Percentiles rank a stretch among this genome's conserved stretches.
Evolutionary conservation across 164 flowering plant genomes (phyloP).

Genomic region (Dillenia suffruticosa): DNA sequence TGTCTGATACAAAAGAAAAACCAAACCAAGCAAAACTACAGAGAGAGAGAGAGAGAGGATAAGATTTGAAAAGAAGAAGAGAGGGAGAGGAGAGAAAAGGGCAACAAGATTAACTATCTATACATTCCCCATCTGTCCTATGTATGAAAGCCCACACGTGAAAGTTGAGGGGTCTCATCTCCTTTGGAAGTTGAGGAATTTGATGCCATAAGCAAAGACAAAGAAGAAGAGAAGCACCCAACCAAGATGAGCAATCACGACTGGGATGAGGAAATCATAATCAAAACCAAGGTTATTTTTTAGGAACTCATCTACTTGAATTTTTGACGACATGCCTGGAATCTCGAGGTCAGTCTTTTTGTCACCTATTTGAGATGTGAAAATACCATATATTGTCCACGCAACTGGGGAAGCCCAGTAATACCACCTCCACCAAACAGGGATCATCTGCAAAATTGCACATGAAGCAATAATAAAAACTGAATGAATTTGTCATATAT

Average conservation of each 20-base stretch:
- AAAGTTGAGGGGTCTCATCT: constrained; percentile 2
- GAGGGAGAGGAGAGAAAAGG: too few relatives aligned
- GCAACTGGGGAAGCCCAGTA: constrained; percentile 49
- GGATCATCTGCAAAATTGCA: constrained; percentile 25
- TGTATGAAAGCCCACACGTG: too few relatives aligned
- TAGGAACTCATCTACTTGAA: constrained; percentile 9
- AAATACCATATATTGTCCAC: constrained; percentile 48
- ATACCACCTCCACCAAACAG: constrained; percentile 60
- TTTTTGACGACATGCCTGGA: too few relatives aligned
- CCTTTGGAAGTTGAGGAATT: constrained; percentile 21
- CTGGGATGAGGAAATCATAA: constrained; percentile 13
- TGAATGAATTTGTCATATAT: too few relatives aligned
- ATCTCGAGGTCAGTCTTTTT: not conserved
- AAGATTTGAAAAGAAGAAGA: too few relatives aligned
- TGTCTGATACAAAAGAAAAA: too few relatives aligned
- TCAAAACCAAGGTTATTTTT: constrained; percentile 18
- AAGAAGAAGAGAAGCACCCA: constrained; percentile 21
- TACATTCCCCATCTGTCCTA: too few relatives aligned
- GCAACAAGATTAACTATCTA: too few relatives aligned
- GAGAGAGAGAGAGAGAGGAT: too few relatives aligned
- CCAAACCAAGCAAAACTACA: too few relatives aligned
- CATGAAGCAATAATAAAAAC: too few relatives aligned
- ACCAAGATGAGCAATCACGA: constrained; percentile 14
- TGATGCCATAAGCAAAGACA: constrained; percentile 22
- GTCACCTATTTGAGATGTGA: constrained; percentile 42